Evolutionary conservation across 495 filamentous ascomycete species (phyloP).

Genomic region (Neurospora terricola): DNA sequence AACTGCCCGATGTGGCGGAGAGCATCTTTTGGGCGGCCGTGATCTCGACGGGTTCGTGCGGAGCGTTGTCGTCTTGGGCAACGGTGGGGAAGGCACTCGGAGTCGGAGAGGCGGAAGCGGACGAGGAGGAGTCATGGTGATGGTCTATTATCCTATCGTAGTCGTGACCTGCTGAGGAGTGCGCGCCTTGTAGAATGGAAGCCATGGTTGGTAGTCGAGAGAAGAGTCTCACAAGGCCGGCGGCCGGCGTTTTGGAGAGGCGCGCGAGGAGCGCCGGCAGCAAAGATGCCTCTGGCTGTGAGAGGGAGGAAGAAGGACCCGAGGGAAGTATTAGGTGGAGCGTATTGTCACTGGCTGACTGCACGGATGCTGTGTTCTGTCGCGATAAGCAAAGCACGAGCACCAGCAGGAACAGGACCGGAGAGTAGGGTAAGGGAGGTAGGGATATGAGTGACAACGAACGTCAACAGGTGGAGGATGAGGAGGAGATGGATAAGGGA

Average conservation of each 20-base stretch:
- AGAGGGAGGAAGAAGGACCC: background rate
- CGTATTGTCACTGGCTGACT: background rate
- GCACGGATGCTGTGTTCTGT: background rate
- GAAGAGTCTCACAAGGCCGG: background rate
- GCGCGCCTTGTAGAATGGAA: conserved; percentile 3
- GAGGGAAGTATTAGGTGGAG: background rate
- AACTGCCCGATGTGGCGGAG: conserved; percentile 80
- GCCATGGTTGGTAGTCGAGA: conserved; percentile 6
- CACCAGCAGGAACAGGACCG: background rate
- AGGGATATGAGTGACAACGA: background rate
- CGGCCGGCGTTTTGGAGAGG: background rate
- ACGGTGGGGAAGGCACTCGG: conserved; percentile 5
- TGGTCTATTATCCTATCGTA: conserved; percentile 11
- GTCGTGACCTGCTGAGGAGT: conserved; percentile 6
- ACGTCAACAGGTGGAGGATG: background rate
- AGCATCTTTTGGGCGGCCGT: conserved; percentile 84
- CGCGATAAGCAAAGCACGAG: background rate
- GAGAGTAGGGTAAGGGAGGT: background rate
- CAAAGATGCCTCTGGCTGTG: background rate
- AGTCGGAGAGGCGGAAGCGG: conserved; percentile 17
- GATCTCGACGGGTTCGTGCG: conserved; percentile 45
- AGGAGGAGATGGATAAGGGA: background rate
- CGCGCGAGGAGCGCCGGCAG: background rate
- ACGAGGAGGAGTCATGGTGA: background rate
- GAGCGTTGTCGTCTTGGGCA: conserved; percentile 14